Conservation (phyloP, 2,329 filamentous ascomycete genomes). For the Leptographium flavum region DNA sequence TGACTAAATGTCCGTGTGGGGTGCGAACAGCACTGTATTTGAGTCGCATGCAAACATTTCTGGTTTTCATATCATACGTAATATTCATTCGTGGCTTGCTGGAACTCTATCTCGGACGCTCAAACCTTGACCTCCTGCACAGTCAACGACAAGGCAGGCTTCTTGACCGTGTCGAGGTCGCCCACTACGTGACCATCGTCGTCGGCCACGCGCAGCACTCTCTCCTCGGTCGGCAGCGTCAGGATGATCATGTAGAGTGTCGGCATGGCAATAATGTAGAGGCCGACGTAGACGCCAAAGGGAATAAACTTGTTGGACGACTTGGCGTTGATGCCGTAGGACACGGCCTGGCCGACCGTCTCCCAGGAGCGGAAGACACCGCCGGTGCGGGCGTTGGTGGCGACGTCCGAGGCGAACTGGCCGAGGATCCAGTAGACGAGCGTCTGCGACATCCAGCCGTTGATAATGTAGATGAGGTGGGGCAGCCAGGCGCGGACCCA, state of each 20-base stretch:
- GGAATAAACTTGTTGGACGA: slow-evolving; percentile 1
- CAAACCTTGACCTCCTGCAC: no score
- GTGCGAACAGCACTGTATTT: no score
- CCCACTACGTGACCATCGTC: background rate
- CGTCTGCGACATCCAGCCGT: background rate
- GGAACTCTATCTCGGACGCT: no score
- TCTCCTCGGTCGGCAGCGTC: background rate
- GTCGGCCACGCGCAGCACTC: background rate
- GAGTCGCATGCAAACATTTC: no score
- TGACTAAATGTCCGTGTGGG: no score
- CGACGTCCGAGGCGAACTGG: background rate
- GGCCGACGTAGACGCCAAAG: slow-evolving; percentile 2
- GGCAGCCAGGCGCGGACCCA: background rate
- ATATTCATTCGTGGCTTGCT: no score
- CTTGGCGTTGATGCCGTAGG: background rate
- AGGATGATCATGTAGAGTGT: background rate
- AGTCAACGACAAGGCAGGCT: no score
- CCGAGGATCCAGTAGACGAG: background rate
- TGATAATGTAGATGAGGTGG: background rate
- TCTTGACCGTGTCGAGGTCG: background rate
- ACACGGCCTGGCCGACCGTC: background rate
- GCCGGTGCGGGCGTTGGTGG: background rate
- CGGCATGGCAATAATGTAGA: background rate
- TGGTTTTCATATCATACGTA: no score
- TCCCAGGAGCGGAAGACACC: background rate